These are phyloP conservation scores for Huntiella bhutanensis DNA, from an alignment of 2,329 filamentous ascomycete genomes.

Conservation along the genomic window DNA sequence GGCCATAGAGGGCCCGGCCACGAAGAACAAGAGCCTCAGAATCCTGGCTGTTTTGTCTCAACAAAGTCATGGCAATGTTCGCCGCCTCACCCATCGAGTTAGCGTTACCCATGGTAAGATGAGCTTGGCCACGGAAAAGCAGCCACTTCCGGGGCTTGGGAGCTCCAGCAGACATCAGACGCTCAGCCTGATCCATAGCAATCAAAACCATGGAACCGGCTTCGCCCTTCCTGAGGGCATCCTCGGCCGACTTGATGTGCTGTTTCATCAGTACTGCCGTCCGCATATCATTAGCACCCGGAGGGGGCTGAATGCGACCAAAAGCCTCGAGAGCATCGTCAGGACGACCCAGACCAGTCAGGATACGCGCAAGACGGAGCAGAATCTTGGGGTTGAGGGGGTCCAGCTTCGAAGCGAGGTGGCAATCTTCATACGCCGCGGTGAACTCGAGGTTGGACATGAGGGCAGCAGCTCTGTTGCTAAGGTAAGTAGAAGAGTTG, in stretches of 20 bases:
- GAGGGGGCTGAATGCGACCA: constrained; percentile 57
- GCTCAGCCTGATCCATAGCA: constrained; percentile 78
- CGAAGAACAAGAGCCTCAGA: constrained; percentile 84
- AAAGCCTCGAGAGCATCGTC: constrained; percentile 74
- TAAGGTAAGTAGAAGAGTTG: constrained; percentile 71
- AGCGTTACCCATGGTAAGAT: constrained; percentile 76
- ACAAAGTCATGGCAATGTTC: constrained; percentile 72
- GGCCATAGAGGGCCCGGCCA: constrained; percentile 70
- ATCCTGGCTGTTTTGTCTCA: constrained; percentile 75
- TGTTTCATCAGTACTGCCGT: constrained; percentile 70
- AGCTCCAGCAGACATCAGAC: constrained; percentile 55
- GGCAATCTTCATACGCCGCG: constrained; percentile 73
- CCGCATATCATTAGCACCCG: constrained; percentile 68
- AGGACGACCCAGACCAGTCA: constrained; percentile 70
- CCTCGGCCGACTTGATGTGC: constrained; percentile 62
- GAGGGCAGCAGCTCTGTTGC: constrained; percentile 85
- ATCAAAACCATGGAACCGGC: constrained; percentile 82
- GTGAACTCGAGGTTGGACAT: constrained; percentile 70
- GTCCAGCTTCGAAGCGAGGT: constrained; percentile 63
- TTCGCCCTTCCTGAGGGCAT: constrained; percentile 53
- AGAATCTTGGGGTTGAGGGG: constrained; percentile 75
- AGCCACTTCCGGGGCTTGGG: constrained; percentile 82
- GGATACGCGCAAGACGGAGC: constrained; percentile 72
- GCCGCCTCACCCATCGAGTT: constrained; percentile 84
- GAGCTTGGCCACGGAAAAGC: constrained; percentile 77